Evolutionary conservation across 2,329 filamentous ascomycete genomes (phyloP), one percentile per base, ranked within the genome.

Genomic region (Camptophora hylomeconis): DNA sequence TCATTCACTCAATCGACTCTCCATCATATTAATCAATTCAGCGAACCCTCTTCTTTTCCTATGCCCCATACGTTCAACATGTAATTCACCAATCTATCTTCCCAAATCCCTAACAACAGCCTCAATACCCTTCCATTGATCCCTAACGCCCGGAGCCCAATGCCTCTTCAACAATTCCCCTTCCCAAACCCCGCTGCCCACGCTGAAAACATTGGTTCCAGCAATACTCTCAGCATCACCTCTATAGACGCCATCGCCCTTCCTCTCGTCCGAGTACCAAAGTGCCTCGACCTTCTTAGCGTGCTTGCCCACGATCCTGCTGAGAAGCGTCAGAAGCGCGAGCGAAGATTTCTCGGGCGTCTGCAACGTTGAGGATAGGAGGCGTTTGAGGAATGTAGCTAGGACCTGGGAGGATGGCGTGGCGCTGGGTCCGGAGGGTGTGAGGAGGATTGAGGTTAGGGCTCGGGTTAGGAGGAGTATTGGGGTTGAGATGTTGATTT

Each of bases 211-310:
- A 56, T 95, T 95, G 42, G 78, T 86, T 5, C 72, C 75, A 54
- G 94, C 87, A 3, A 92, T 69, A 39, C 77, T 80, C 16, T 68
- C 66, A 24, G 74, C 72, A 23, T 77, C 53, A 1, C 83, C 66
- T 53, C 86, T 79, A 47, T 81, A 95, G 1, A 77, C 71, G 2
- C 89, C 89, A 50, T 95, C 87, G 5, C 87, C 87, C 51, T 81
- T 80, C 27, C 87, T 68, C 60, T 95, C 89, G 51, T 95, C 87
- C 0, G 84, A 92, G 46, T 92, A 75, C 87, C 89, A 98, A 36
- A 98, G 56, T n/a, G 77, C 72, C 20, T 71, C 71, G 23, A 95
- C 71, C 55, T 87, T 92, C 44, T 74, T 76, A 26, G 75, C 75
- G 51, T 98, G 84, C 2, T 76, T 75, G 53, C 80, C 81, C 1